These are phyloP conservation scores for Mesembryanthemum crystallinum DNA, from an alignment of 148 eudicot genomes.

Conservation along the genomic window DNA sequence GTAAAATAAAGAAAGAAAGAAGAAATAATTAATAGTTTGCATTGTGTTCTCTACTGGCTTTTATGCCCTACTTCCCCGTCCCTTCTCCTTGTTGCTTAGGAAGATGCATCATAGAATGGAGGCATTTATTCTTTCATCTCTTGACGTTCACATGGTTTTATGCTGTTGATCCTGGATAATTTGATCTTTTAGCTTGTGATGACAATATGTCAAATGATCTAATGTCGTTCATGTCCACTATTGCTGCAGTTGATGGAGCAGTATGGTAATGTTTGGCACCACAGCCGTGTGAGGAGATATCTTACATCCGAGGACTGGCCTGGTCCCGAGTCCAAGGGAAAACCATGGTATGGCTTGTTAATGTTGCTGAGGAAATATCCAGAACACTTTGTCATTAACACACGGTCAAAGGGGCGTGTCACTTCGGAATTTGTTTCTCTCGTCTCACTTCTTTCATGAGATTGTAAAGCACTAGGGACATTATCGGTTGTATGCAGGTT, in stretches of 20 bases:
- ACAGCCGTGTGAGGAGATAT: conserved; percentile 77
- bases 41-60: too few species aligned
- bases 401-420: conserved; percentile 75
- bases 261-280: conserved; percentile 77
- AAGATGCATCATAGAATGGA: too few species aligned
- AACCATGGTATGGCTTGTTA: conserved; percentile 91
- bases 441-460: conserved; percentile 76
- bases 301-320: conserved; percentile 80
- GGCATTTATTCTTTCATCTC: neutral
- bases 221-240: conserved; percentile 6
- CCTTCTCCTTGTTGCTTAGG: neutral
- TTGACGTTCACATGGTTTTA: neutral
- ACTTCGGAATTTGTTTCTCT: conserved; percentile 85
- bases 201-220: neutral
- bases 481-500: conserved; percentile 4
- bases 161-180: neutral
- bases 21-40: too few species aligned
- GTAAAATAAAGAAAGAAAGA: neutral
- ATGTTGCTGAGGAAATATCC: conserved; percentile 87
- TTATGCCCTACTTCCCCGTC: too few species aligned
- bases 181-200: neutral
- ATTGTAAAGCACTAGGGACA: conserved; percentile 25
- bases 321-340: conserved; percentile 64
- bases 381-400: conserved; percentile 92
- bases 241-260: conserved; percentile 70